phyloP scores from a whole-genome alignment of 495 filamentous ascomycete genomes.

The Aspergillus wentii region DNA sequence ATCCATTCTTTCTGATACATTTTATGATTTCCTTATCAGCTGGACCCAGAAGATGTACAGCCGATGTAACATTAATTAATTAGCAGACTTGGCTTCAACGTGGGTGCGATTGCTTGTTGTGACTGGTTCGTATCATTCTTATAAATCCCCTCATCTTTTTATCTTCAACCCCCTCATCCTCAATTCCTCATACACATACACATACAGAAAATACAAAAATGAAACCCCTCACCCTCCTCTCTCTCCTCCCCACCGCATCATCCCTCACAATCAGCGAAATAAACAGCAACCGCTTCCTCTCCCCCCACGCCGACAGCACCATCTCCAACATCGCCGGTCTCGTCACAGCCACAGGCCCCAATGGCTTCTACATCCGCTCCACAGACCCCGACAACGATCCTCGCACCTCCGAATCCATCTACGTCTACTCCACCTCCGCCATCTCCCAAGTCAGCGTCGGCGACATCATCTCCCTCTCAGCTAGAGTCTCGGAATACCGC shows the following conservation, averaged over 20 bases:
- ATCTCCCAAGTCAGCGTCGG: slow-evolving; percentile 43
- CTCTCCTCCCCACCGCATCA: slow-evolving; percentile 11
- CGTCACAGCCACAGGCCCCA: slow-evolving; percentile 53
- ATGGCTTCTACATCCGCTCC: slow-evolving; percentile 55
- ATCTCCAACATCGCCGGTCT: slow-evolving; percentile 53
- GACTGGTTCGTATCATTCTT: not conserved
- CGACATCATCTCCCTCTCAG: slow-evolving; percentile 52
- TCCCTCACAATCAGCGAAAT: slow-evolving; percentile 56
- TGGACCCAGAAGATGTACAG: no score
- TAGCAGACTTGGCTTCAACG: slow-evolving; percentile 14
- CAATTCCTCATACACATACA: no score
- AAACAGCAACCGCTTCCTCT: slow-evolving; percentile 56
- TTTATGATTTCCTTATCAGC: no score
- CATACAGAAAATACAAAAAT: not conserved
- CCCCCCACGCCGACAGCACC: slow-evolving; percentile 42
- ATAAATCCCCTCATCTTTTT: not conserved
- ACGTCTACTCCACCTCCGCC: slow-evolving; percentile 43
- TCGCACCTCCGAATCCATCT: slow-evolving; percentile 49
- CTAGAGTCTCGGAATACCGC: slow-evolving; percentile 52
- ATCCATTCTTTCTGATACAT: no score
- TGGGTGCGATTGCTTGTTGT: slow-evolving; percentile 8
- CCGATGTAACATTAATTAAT: no score
- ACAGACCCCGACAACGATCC: slow-evolving; percentile 40
- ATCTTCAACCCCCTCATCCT: not conserved
- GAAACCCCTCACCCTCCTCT: slow-evolving; percentile 5